Conservation (phyloP, 108 stramenopile genomes). For the Cylindrotheca closterium region DNA sequence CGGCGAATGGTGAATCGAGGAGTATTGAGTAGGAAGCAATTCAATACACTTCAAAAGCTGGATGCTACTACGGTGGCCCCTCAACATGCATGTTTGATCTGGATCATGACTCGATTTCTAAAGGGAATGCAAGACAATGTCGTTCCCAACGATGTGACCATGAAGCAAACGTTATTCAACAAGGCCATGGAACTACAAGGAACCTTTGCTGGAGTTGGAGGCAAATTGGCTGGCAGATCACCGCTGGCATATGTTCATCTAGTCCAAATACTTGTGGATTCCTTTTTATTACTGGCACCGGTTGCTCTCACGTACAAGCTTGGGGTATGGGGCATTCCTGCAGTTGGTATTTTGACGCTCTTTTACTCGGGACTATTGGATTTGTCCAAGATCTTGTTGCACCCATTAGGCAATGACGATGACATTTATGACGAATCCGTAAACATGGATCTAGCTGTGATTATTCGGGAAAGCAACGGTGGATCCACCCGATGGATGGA, state of each 20-base stretch:
- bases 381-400: conserved; percentile 52
- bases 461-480: conserved; percentile 40
- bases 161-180: conserved; percentile 7
- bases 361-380: conserved; percentile 47
- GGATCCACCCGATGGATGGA: conserved; percentile 39
- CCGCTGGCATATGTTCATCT: conserved; percentile 50
- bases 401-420: conserved; percentile 51
- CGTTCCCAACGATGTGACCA: conserved; percentile 33
- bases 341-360: conserved; percentile 25
- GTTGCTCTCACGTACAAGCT: conserved; percentile 16
- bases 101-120: conserved; percentile 24
- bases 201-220: not conserved
- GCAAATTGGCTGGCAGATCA: conserved; percentile 24
- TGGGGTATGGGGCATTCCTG: conserved; percentile 4
- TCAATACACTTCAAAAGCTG: conserved; percentile 9
- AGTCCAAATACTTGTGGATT: conserved; percentile 51
- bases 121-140: conserved; percentile 30
- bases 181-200: not conserved
- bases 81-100: conserved; percentile 22
- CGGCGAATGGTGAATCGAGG: conserved; percentile 28
- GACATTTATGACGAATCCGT: conserved; percentile 20
- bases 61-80: not conserved
- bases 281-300: conserved; percentile 10
- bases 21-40: conserved; percentile 20
- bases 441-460: conserved; percentile 29